Percentiles rank a stretch among this genome's conserved stretches.
Evolutionary conservation across 2,329 filamentous ascomycete species (phyloP).

Genomic region (Tolypocladium cylindrosporum): DNA sequence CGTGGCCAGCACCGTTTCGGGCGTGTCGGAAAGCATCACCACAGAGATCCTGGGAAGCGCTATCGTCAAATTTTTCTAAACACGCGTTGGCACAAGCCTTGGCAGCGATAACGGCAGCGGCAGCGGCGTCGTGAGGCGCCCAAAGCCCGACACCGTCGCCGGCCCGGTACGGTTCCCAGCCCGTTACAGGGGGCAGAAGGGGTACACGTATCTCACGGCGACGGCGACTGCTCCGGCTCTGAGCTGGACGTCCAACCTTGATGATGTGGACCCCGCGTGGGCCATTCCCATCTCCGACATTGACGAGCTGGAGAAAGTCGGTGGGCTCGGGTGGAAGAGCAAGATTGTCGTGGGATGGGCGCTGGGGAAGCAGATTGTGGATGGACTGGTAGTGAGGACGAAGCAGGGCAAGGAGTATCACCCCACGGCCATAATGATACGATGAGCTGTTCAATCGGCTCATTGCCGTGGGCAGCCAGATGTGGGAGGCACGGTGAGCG

Average conservation of each 20-base stretch:
- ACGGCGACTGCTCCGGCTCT: constrained; percentile 59
- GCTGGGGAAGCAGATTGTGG: constrained; percentile 61
- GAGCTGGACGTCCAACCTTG: constrained; percentile 48
- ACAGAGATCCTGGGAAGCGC: no score
- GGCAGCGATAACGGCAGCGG: no score
- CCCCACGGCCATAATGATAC: constrained; percentile 59
- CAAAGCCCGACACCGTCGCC: constrained; percentile 30
- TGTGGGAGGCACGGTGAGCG: constrained; percentile 66
- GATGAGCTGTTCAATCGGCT: constrained; percentile 77
- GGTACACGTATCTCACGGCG: constrained; percentile 60
- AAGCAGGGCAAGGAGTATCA: constrained; percentile 43
- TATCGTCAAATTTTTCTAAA: no score
- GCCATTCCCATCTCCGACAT: constrained; percentile 63
- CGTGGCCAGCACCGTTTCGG: no score
- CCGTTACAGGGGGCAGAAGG: constrained; percentile 60
- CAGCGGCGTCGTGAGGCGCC: constrained; percentile 50
- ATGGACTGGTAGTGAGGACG: constrained; percentile 61
- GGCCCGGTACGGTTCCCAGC: constrained; percentile 72
- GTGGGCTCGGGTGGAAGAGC: constrained; percentile 75
- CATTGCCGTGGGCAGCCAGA: constrained; percentile 63
- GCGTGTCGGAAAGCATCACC: no score
- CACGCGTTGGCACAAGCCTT: no score
- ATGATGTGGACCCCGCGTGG: constrained; percentile 53
- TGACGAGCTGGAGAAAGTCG: constrained; percentile 64
- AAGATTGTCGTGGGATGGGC: constrained; percentile 77